Evolutionary conservation across 1,284 basidiomycete genomes (phyloP).

Genomic region (Takashimella koratensis): DNA sequence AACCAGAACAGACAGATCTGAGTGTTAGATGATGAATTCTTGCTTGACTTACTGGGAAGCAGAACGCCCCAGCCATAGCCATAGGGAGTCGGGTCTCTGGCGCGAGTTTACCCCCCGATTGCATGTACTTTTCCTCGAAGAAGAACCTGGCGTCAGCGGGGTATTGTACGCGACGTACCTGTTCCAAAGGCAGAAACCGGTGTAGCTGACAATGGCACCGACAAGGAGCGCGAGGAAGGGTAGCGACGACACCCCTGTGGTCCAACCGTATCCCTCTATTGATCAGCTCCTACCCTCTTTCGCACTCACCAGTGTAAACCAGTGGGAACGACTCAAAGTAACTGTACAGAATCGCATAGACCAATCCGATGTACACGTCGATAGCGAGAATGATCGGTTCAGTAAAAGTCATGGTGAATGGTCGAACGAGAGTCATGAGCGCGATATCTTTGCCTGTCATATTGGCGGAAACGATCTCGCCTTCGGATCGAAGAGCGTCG

Average conservation of each 20-base stretch:
- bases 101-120: conserved; percentile 15
- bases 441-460: conserved; percentile 17
- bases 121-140: conserved; percentile 20
- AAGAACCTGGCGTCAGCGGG: conserved; percentile 7
- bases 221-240: conserved; percentile 34
- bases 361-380: conserved; percentile 27
- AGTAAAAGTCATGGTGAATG: conserved; percentile 30
- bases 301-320: conserved; percentile 16
- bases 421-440: conserved; percentile 25
- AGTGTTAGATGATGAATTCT: not conserved
- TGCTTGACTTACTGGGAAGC: conserved; percentile 22
- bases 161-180: conserved; percentile 10
- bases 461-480: conserved; percentile 23
- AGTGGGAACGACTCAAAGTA: conserved; percentile 36
- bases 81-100: conserved; percentile 31
- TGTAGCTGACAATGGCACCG: conserved; percentile 24
- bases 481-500: conserved; percentile 26
- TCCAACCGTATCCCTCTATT: conserved; percentile 26
- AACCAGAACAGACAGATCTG: conserved; percentile 39
- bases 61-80: conserved; percentile 26
- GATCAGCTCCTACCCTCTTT: not conserved
- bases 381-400: conserved; percentile 40
- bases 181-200: conserved; percentile 25
- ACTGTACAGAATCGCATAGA: conserved; percentile 25
- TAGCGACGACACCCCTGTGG: conserved; percentile 20